Conservation (phyloP, 371 early-diverging fungal genomes). For the Rhizopus sp. region DNA sequence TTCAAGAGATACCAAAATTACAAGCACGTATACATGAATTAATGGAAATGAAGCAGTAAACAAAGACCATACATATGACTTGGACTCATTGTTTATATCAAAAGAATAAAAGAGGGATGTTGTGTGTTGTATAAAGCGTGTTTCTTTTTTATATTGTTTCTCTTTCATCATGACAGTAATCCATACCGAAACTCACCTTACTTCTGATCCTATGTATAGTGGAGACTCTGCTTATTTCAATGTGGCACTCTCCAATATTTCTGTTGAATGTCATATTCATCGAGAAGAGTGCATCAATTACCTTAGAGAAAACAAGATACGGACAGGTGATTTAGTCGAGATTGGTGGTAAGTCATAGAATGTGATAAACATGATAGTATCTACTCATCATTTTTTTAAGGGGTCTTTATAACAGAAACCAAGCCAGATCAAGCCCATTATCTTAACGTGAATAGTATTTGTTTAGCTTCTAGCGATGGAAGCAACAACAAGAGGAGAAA, state of each 20-base stretch:
- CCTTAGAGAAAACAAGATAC: conserved; percentile 1
- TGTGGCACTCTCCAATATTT: conserved; percentile 10
- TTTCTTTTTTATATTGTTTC: background rate
- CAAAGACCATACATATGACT: background rate
- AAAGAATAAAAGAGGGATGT: background rate
- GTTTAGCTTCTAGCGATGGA: background rate
- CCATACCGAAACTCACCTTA: conserved; percentile 20
- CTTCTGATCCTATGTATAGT: conserved; percentile 11
- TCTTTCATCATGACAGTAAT: conserved; percentile 21
- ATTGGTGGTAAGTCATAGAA: conserved; percentile 6
- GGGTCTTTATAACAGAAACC: conserved; percentile 9
- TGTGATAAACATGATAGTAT: too few species aligned
- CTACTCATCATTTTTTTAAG: background rate
- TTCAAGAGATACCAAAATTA: conserved; percentile 72
- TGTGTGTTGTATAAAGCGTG: background rate
- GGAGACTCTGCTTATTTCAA: conserved; percentile 8
- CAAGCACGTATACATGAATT: conserved; percentile 70
- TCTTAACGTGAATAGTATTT: conserved; percentile 12
- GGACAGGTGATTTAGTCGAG: conserved; percentile 14
- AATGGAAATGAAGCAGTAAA: conserved; percentile 29
- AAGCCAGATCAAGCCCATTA: background rate
- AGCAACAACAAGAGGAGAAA: background rate
- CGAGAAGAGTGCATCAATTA: conserved; percentile 13
- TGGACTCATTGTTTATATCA: background rate
- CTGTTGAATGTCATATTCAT: conserved; percentile 13